Conservation (phyloP, 1,139 yeast species). For the Scheffersomyces parashehatae region DNA sequence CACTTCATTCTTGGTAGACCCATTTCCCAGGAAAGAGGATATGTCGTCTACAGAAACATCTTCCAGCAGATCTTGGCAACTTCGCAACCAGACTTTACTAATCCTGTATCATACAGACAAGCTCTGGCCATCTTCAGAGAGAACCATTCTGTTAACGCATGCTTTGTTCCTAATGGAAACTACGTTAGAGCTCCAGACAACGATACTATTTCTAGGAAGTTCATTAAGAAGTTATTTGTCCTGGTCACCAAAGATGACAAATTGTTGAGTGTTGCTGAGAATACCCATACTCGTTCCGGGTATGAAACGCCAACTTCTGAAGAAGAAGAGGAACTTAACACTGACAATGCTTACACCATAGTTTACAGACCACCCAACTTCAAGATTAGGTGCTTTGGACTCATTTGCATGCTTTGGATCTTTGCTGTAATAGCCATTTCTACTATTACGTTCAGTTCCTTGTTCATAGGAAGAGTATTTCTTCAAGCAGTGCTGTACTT, state of each 20-base stretch:
- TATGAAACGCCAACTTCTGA: slow-evolving; percentile 8
- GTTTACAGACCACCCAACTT: slow-evolving; percentile 89
- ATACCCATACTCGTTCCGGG: slow-evolving; percentile 1
- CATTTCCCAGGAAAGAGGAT: slow-evolving; percentile 76
- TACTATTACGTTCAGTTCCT: slow-evolving; percentile 29
- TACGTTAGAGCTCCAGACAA: slow-evolving; percentile 84
- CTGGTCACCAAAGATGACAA: slow-evolving; percentile 82
- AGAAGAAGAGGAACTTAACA: slow-evolving; percentile 41
- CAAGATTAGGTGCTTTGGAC: slow-evolving; percentile 53
- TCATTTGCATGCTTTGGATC: slow-evolving; percentile 68
- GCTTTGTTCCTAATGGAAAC: slow-evolving; percentile 75
- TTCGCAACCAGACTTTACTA: slow-evolving; percentile 56
- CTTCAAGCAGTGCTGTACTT: slow-evolving; percentile 9
- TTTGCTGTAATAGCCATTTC: slow-evolving; percentile 59
- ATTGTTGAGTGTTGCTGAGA: slow-evolving; percentile 38
- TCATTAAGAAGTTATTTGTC: slow-evolving; percentile 67
- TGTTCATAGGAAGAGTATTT: slow-evolving; percentile 44
- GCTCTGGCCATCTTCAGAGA: slow-evolving; percentile 46
- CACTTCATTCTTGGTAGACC: slow-evolving; percentile 75
- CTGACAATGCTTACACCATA: slow-evolving; percentile 63
- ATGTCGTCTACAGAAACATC: slow-evolving; percentile 57
- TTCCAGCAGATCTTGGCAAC: slow-evolving; percentile 38
- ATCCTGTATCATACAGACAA: slow-evolving; percentile 55
- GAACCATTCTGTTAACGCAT: slow-evolving; percentile 42
- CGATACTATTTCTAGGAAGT: slow-evolving; percentile 70